phyloP scores from a whole-genome alignment of 768 basidiomycete genomes.

The Strobilomyces confusus region DNA sequence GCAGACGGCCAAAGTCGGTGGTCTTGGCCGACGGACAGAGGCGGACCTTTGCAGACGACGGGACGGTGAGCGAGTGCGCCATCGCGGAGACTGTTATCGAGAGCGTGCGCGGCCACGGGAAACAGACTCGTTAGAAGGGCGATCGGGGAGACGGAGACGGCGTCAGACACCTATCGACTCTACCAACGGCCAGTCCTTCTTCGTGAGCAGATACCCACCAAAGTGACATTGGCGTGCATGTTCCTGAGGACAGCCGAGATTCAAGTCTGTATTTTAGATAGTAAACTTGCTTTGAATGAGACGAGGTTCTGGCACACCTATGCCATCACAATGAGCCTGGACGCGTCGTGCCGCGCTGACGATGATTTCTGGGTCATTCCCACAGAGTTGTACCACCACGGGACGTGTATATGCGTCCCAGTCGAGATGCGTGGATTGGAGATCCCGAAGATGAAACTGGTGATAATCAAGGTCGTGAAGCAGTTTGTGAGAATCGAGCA shows the following conservation, averaged over 20 bases:
- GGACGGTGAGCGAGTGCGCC: conserved; percentile 57
- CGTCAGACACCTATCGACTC: conserved; percentile 52
- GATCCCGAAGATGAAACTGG: conserved; percentile 56
- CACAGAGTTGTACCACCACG: conserved; percentile 70
- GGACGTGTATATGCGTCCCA: conserved; percentile 35
- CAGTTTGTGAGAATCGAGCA: conserved; percentile 63
- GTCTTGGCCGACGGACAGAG: conserved; percentile 54
- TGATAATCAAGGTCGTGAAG: conserved; percentile 63
- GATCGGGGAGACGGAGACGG: not conserved
- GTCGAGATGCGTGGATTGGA: conserved; percentile 29
- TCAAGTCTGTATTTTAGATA: conserved; percentile 54
- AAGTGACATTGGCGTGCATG: conserved; percentile 62
- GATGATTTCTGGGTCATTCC: conserved; percentile 60
- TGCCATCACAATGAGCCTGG: conserved; percentile 59
- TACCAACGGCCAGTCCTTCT: conserved; percentile 69
- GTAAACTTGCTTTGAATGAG: not conserved
- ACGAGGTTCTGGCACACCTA: conserved; percentile 48
- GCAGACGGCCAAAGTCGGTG: conserved; percentile 47
- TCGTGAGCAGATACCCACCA: conserved; percentile 72
- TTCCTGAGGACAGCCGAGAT: conserved; percentile 78
- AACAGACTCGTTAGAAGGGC: not conserved
- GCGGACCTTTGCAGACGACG: conserved; percentile 61
- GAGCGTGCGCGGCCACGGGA: not conserved
- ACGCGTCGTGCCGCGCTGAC: conserved; percentile 59
- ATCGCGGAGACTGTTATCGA: conserved; percentile 54